A percentile compares a stretch with the other conserved stretches of the same genome.
Evolutionary conservation across 495 filamentous ascomycete species (phyloP).

Genomic region (Penicillium samsonianum): DNA sequence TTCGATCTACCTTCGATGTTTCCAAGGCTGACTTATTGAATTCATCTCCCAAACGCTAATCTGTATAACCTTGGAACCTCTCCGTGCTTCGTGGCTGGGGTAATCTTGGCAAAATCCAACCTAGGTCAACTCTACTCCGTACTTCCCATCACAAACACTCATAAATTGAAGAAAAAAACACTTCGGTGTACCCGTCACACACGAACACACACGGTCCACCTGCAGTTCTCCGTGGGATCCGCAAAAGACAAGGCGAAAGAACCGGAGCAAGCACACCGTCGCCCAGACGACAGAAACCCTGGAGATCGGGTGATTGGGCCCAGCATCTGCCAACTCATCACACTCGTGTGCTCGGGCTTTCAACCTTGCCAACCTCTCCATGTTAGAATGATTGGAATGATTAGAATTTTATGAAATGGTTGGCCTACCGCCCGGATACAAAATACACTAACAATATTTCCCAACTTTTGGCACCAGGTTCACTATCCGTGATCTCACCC

Average conservation of each 20-base stretch:
- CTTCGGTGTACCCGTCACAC: conserved; percentile 18
- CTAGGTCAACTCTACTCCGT: not conserved
- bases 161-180: not conserved
- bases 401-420: not conserved
- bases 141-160: conserved; percentile 1
- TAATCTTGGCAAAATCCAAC: not conserved
- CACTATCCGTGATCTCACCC: not conserved
- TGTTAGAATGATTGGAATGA: not conserved
- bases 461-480: not conserved
- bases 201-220: conserved; percentile 15
- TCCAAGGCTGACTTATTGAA: too few species aligned
- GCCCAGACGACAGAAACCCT: conserved; percentile 27
- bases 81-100: not conserved
- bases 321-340: conserved; percentile 35
- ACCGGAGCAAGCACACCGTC: conserved; percentile 16
- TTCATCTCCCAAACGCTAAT: not conserved
- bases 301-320: conserved; percentile 28
- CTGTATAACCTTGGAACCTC: conserved; percentile 1
- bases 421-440: not conserved
- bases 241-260: conserved; percentile 14
- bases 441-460: not conserved
- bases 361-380: not conserved
- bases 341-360: conserved; percentile 22
- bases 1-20: too few species aligned
- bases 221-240: conserved; percentile 20